Percentiles rank a stretch among this genome's conserved stretches.
phyloP scores from a whole-genome alignment of 306 rosid species.

The Acacia confusa region DNA sequence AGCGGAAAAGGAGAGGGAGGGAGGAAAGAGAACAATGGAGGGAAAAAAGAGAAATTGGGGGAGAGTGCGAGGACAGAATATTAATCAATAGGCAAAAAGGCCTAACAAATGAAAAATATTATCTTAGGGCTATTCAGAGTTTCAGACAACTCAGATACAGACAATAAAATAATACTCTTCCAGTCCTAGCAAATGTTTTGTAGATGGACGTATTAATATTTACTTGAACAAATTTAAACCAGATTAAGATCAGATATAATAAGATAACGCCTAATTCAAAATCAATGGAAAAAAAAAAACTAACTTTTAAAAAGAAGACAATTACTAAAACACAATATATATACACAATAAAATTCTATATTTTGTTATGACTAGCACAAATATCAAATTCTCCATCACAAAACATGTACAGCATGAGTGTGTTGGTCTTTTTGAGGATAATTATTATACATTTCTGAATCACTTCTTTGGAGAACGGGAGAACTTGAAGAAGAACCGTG shows the following conservation, averaged over 20 bases:
- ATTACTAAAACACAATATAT: background rate
- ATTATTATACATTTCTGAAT: background rate
- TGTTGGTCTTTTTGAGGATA: background rate
- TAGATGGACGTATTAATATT: no score
- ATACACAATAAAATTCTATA: background rate
- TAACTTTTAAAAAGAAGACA: no score
- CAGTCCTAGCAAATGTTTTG: no score
- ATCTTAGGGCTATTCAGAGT: background rate
- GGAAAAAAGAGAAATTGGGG: background rate
- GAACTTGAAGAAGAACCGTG: conserved; percentile 9
- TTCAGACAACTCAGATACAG: background rate
- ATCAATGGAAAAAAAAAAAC: no score
- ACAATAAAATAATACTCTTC: background rate
- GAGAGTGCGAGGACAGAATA: background rate
- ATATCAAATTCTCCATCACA: background rate
- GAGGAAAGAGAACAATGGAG: background rate
- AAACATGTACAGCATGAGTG: background rate
- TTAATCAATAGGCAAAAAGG: background rate
- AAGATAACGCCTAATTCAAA: background rate
- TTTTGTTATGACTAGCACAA: background rate
- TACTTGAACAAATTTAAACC: background rate
- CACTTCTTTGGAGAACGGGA: conserved; percentile 13
- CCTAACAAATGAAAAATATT: background rate
- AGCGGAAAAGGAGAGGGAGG: background rate
- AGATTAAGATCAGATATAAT: background rate